phyloP scores from a whole-genome alignment of 1,284 basidiomycete genomes.

The Afroboletus lepidellus region DNA sequence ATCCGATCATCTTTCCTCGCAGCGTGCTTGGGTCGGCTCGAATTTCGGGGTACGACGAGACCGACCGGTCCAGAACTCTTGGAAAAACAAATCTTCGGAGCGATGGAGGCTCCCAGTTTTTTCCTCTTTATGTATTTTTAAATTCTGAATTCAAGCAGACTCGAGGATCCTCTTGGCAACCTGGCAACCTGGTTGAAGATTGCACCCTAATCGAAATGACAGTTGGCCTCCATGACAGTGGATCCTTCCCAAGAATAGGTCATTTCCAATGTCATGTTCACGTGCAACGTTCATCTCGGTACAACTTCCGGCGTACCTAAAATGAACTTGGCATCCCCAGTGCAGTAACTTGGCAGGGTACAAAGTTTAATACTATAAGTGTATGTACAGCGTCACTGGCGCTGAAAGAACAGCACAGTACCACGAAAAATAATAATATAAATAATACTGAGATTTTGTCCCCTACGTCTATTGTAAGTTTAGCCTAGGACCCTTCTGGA shows the following conservation, averaged over 20 bases:
- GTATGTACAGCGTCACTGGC: background rate
- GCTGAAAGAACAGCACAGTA: background rate
- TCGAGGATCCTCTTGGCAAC: no score
- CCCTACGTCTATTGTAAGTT: background rate
- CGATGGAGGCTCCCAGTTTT: background rate
- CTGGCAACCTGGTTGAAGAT: background rate
- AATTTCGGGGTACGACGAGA: background rate
- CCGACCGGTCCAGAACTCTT: background rate
- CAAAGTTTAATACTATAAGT: background rate
- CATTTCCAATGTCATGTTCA: slow-evolving; percentile 25
- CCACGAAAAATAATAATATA: no score
- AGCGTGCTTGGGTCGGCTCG: background rate
- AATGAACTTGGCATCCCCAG: background rate
- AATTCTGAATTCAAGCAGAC: slow-evolving; percentile 7
- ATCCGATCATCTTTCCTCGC: slow-evolving; percentile 1
- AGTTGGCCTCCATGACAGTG: slow-evolving; percentile 12
- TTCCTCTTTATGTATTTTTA: slow-evolving; percentile 1
- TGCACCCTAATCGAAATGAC: slow-evolving; percentile 1
- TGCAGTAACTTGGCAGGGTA: background rate
- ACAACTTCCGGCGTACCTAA: background rate
- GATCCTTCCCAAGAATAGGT: slow-evolving; percentile 19
- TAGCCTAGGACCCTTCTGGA: no score
- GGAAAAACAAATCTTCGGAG: background rate
- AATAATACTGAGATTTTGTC: no score
- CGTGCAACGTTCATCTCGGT: slow-evolving; percentile 15